phyloP scores from a whole-genome alignment of 2,329 filamentous ascomycete genomes.

The Coniochaeta hoffmannii region DNA sequence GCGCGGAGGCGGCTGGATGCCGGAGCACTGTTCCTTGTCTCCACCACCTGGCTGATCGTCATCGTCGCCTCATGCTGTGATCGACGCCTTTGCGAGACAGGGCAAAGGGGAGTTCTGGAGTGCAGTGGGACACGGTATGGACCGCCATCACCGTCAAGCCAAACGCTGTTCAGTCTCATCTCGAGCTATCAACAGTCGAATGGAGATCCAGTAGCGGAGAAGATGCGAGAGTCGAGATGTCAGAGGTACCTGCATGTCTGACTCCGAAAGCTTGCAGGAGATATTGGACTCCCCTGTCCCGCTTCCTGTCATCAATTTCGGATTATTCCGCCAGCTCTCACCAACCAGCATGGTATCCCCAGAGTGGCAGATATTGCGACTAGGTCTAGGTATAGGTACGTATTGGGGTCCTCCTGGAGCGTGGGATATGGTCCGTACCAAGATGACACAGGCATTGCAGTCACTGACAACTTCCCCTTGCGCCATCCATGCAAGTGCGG shows the following conservation, averaged over 20 bases:
- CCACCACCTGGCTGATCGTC: neutral
- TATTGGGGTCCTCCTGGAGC: too few species aligned
- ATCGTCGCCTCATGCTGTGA: neutral
- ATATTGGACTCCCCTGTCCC: neutral
- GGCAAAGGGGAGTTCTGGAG: neutral
- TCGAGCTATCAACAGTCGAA: neutral
- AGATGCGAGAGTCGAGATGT: neutral
- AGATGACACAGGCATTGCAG: too few species aligned
- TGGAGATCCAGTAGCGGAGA: too few species aligned
- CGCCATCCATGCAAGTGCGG: too few species aligned
- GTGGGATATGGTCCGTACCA: neutral
- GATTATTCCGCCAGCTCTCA: neutral
- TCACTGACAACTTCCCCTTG: too few species aligned
- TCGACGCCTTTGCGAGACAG: slow-evolving; percentile 1
- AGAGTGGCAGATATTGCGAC: neutral
- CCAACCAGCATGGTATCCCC: neutral
- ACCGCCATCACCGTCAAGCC: neutral
- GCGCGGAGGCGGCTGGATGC: neutral
- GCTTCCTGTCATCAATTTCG: neutral
- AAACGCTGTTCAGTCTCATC: neutral
- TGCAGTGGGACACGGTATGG: neutral
- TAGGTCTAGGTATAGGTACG: too few species aligned
- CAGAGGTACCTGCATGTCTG: neutral
- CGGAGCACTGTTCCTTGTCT: neutral
- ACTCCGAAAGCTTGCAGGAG: neutral